Evolutionary conservation across 257 asterid species (phyloP), one percentile per base, ranked within the genome.

Genomic region (Thymus quinquecostatus): DNA sequence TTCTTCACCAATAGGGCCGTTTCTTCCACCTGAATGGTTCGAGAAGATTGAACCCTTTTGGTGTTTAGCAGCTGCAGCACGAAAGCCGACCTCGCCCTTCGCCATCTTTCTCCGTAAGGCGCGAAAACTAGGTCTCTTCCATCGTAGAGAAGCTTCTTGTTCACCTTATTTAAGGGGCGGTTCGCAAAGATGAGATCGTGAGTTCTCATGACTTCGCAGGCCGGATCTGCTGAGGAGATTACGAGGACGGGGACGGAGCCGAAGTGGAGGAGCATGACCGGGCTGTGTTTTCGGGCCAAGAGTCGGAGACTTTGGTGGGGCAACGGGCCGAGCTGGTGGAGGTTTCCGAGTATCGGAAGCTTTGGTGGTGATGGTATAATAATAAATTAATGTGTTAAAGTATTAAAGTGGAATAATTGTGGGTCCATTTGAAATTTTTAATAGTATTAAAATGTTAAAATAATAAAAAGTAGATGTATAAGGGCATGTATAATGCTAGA

Each of bases 201-300:
- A 14, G 66, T 60, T 60, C 6, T 38, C 32, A 6, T 60, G 49
- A 60, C 40, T 10, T 60, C 66, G 6, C 66, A 32, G 49, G 66
- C 66, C 40, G n/a, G 9, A n/a, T 60, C 66, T 0, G 50, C 66
- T 6, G 66, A 60, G 0, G 66, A 60, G 49, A 40, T 21, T 2
- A 38, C 1, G n/a, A 60, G 66, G 3, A 60, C 30, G 2, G 66
- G 49, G 47, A 36, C 66, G 6, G 13, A 2, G 49, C 66, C 66
- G 50, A 60, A 38, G 66, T 38, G 66, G 1, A 60, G 66, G 1
- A 60, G 66, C 66, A 38, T 60, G 49, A 60, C 7, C 49, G 66
- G 66, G 49, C 66, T 49, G 32, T 60, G 49, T 36, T 60, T 36
- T 2, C 49, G 12, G 66, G 66, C 66, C 6, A 60, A 36, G 48